Percentiles rank a stretch among this genome's conserved stretches.
Evolutionary conservation across 2,329 filamentous ascomycete species (phyloP).

Genomic region (Trichoderma breve): DNA sequence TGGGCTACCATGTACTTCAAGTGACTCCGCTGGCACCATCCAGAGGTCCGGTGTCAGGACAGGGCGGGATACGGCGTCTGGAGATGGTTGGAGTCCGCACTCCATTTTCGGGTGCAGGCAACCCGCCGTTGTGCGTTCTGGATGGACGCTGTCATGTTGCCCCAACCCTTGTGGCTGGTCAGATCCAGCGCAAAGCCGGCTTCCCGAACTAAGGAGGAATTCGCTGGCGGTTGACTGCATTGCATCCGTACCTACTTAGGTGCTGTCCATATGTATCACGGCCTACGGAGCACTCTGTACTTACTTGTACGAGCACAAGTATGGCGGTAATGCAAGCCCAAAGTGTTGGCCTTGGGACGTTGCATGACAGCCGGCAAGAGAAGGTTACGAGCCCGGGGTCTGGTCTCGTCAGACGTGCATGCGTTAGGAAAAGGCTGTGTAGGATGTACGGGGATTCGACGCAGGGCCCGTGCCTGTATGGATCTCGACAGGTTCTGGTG

Average conservation of each 20-base stretch:
- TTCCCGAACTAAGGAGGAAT: background rate
- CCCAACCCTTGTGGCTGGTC: background rate
- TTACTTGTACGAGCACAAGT: background rate
- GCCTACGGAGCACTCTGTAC: background rate
- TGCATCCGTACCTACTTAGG: background rate
- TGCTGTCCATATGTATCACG: background rate
- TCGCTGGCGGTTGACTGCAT: background rate
- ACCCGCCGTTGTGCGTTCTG: background rate
- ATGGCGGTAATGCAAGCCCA: background rate
- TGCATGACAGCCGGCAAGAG: slow-evolving; percentile 11
- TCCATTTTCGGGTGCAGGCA: background rate
- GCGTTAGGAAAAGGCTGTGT: slow-evolving; percentile 10
- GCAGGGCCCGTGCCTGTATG: background rate
- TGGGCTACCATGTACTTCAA: background rate
- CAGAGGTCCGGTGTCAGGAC: background rate
- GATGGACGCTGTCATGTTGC: background rate
- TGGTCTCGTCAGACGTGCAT: slow-evolving; percentile 17
- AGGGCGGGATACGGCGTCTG: background rate
- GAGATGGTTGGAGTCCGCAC: background rate
- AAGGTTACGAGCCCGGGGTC: slow-evolving; percentile 15
- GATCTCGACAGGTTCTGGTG: background rate
- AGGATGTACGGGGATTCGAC: background rate
- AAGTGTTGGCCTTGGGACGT: slow-evolving; percentile 6
- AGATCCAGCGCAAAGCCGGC: slow-evolving; percentile 9
- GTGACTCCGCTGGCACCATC: background rate